Conservation (phyloP, 202 grass and related monocot genomes). For the Setaria italica region DNA sequence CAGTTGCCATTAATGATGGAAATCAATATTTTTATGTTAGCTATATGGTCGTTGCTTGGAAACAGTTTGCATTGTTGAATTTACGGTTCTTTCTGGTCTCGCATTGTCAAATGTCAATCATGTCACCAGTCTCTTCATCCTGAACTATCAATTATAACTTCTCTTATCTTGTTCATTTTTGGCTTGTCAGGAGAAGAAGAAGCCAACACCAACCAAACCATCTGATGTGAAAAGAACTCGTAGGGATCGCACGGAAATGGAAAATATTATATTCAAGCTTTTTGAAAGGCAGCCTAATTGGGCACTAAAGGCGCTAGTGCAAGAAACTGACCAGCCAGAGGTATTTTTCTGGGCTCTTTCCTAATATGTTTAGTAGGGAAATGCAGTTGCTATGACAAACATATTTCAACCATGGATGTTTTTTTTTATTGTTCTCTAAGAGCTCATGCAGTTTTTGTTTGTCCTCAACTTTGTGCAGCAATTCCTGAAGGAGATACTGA, state of each 20-base stretch:
- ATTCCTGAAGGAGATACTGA: constrained; percentile 97
- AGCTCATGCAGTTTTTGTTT: constrained; percentile 18
- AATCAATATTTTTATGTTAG: background rate
- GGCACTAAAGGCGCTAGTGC: constrained; percentile 85
- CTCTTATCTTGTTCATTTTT: constrained; percentile 21
- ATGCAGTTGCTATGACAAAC: background rate
- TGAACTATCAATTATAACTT: constrained; percentile 18
- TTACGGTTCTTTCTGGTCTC: background rate
- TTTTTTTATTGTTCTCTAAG: background rate
- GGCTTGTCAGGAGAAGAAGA: constrained; percentile 82
- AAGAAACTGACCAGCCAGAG: constrained; percentile 97
- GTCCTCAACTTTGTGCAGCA: constrained; percentile 57
- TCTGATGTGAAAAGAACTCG: constrained; percentile 89
- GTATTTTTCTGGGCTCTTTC: constrained; percentile 47
- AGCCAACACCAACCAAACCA: constrained; percentile 72
- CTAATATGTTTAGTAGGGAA: constrained; percentile 11
- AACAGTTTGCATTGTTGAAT: constrained; percentile 3
- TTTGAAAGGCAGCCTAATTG: constrained; percentile 94
- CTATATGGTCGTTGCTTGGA: background rate
- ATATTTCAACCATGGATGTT: background rate
- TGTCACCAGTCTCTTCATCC: background rate
- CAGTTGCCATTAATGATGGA: background rate
- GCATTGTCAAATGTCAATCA: background rate
- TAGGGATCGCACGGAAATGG: constrained; percentile 80
- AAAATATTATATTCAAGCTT: constrained; percentile 97